A percentile compares a stretch with the other conserved stretches of the same genome.
phyloP scores from a whole-genome alignment of 2,329 filamentous ascomycete species.

The Ophiostoma triangulosporum region DNA sequence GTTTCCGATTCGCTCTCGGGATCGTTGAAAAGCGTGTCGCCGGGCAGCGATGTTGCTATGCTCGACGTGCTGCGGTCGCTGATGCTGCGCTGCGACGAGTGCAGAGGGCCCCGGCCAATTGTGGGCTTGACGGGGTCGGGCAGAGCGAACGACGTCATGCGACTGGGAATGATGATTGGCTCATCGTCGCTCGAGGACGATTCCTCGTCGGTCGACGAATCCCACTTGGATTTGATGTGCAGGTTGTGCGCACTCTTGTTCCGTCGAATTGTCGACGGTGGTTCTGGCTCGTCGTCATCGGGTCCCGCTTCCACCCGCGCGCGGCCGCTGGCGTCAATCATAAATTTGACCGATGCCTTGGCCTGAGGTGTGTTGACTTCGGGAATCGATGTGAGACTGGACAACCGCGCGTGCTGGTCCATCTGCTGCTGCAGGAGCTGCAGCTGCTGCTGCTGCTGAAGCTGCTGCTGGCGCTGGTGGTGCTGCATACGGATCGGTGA shows the following conservation, averaged over 20 bases:
- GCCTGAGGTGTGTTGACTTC: conserved; percentile 30
- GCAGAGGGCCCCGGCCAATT: conserved; percentile 32
- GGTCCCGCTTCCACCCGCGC: conserved; percentile 41
- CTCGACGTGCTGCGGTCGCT: conserved; percentile 37
- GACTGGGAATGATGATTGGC: conserved; percentile 50
- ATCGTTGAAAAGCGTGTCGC: conserved; percentile 21
- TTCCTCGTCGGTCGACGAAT: conserved; percentile 33
- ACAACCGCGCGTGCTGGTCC: conserved; percentile 32
- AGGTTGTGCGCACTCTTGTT: conserved; percentile 16
- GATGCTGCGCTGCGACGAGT: conserved; percentile 29
- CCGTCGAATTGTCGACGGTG: conserved; percentile 11
- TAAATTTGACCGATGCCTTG: conserved; percentile 47
- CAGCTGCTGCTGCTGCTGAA: conserved; percentile 1
- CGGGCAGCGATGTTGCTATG: conserved; percentile 20
- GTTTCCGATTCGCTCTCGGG: conserved; percentile 48
- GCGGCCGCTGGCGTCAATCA: conserved; percentile 47
- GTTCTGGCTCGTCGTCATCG: conserved; percentile 19
- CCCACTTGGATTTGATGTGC: conserved; percentile 21
- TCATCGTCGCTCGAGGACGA: conserved; percentile 50
- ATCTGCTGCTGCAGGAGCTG: conserved; percentile 10
- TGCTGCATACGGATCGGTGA: conserved; percentile 40
- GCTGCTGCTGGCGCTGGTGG: conserved; percentile 14
- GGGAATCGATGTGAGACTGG: conserved; percentile 43
- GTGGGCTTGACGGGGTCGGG: conserved; percentile 38
- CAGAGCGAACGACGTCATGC: conserved; percentile 43